Evolutionary conservation across 78 protist species (phyloP).

Genomic region (Dictyostelium brefeldianum): DNA sequence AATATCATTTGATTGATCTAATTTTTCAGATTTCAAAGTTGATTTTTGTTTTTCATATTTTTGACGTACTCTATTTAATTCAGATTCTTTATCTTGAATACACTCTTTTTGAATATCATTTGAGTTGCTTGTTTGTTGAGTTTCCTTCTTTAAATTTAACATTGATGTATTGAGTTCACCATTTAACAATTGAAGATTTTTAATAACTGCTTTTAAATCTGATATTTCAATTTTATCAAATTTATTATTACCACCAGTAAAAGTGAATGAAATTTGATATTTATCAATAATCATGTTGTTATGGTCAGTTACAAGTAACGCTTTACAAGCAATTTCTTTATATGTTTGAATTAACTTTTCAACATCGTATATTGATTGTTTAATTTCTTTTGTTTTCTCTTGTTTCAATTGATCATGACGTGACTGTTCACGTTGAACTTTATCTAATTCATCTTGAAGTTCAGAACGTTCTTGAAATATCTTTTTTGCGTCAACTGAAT

Average conservation of each 20-base stretch:
- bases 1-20: not conserved
- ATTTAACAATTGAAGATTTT: not conserved
- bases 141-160: not conserved
- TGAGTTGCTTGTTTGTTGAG: not conserved
- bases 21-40: not conserved
- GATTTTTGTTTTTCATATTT: not conserved
- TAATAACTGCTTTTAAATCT: conserved; percentile 11
- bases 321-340: not conserved
- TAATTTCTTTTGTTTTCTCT: conserved; percentile 19
- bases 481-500: conserved; percentile 44
- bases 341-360: conserved; percentile 24
- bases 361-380: not conserved
- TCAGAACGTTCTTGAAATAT: conserved; percentile 23
- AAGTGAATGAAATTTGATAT: not conserved
- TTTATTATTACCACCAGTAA: not conserved
- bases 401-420: conserved; percentile 7
- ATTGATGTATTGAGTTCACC: not conserved
- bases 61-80: not conserved
- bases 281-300: conserved; percentile 4
- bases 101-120: not conserved
- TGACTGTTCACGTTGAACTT: conserved; percentile 1
- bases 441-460: conserved; percentile 37
- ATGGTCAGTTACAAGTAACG: not conserved
- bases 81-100: not conserved
- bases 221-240: not conserved